Conservation (phyloP, 108 stramenopile species). For the Stephanodiscus minutulus region DNA sequence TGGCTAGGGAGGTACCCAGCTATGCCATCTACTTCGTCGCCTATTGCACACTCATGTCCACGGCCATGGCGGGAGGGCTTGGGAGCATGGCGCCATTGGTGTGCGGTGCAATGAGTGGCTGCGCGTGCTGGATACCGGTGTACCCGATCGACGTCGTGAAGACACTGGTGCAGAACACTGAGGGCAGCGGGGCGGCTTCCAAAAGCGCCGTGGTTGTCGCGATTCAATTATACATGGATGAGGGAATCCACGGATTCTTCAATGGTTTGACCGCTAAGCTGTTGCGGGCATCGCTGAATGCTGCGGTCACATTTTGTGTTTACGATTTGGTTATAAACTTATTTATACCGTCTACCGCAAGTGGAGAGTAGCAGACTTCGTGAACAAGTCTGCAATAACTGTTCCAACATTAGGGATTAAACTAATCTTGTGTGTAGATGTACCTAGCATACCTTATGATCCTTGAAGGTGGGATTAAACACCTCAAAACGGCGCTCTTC, state of each 20-base stretch:
- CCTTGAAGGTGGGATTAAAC: too few relatives aligned
- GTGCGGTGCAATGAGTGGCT: constrained; percentile 45
- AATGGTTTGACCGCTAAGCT: constrained; percentile 56
- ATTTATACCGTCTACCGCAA: too few relatives aligned
- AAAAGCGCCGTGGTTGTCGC: constrained; percentile 14
- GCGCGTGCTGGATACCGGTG: constrained; percentile 23
- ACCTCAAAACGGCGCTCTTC: too few relatives aligned
- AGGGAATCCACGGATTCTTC: constrained; percentile 41
- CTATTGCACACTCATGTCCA: constrained; percentile 30
- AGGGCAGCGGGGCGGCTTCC: not conserved
- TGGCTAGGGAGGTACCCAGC: constrained; percentile 13
- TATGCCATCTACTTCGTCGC: constrained; percentile 34
- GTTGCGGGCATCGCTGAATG: constrained; percentile 56
- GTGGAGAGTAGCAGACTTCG: too few relatives aligned
- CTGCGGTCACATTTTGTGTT: constrained; percentile 53
- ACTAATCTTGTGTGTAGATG: too few relatives aligned
- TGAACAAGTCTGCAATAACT: too few relatives aligned
- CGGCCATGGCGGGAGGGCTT: constrained; percentile 22
- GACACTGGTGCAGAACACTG: constrained; percentile 22
- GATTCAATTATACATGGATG: constrained; percentile 7
- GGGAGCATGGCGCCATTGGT: constrained; percentile 42
- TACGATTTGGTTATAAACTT: constrained; percentile 52
- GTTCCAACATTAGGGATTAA: too few relatives aligned
- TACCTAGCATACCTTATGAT: too few relatives aligned
- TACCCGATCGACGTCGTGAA: constrained; percentile 45